Conservation (phyloP, 129 eudicot species). For the Flaveria brownii region DNA sequence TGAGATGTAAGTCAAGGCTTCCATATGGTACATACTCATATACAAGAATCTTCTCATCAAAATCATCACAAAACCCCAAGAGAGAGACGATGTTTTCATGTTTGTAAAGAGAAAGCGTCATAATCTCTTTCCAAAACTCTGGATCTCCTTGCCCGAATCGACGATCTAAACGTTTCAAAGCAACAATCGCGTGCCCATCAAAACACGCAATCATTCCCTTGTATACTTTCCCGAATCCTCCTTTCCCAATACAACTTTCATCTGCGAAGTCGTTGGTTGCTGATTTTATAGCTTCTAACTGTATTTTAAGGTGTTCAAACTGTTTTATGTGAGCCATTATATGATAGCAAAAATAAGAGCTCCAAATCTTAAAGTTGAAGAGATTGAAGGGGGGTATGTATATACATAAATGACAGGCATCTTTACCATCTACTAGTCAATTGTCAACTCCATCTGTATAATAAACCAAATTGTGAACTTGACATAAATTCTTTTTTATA, state of each 20-base stretch:
- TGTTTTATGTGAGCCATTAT: background rate
- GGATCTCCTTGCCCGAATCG: background rate
- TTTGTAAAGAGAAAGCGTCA: too few relatives aligned
- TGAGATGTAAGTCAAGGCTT: too few relatives aligned
- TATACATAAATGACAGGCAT: too few relatives aligned
- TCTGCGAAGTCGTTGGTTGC: constrained; percentile 1
- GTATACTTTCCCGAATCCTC: background rate
- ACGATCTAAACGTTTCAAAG: constrained; percentile 2
- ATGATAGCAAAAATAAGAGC: background rate
- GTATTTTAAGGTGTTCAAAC: constrained; percentile 10
- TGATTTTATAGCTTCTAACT: background rate
- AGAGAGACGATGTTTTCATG: too few relatives aligned
- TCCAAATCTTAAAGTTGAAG: background rate
- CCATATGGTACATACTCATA: too few relatives aligned
- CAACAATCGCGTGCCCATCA: background rate
- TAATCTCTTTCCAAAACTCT: too few relatives aligned
- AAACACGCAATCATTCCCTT: background rate
- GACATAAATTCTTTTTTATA: too few relatives aligned
- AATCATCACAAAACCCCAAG: too few relatives aligned
- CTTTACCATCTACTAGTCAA: background rate
- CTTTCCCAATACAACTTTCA: background rate
- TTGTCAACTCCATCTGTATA: too few relatives aligned
- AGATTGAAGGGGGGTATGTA: background rate
- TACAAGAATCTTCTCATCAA: too few relatives aligned
- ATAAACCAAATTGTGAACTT: background rate